Conservation (phyloP, 2,329 filamentous ascomycete species). For the Mycosphaerella sp. region DNA sequence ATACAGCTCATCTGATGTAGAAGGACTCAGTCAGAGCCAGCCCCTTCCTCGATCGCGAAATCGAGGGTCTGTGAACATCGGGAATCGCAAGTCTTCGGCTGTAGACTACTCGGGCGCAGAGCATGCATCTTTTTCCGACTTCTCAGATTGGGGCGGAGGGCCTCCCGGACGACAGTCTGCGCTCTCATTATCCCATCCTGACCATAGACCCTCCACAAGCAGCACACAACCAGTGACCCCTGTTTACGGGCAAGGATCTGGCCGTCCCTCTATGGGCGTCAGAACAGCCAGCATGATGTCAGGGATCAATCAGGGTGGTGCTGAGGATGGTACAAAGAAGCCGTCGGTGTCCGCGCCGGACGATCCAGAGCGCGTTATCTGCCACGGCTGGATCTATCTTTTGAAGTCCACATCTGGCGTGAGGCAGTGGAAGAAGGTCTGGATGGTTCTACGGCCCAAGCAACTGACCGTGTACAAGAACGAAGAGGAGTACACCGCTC, state of each 20-base stretch:
- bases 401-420: conserved; percentile 77
- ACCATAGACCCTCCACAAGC: conserved; percentile 31
- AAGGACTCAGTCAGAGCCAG: conserved; percentile 24
- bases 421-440: conserved; percentile 88
- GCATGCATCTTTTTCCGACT: conserved; percentile 75
- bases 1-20: conserved; percentile 45
- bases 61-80: conserved; percentile 29
- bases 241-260: conserved; percentile 31
- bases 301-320: conserved; percentile 42
- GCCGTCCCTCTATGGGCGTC: conserved; percentile 23
- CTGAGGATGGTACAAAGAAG: conserved; percentile 24
- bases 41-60: conserved; percentile 25
- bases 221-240: conserved; percentile 31
- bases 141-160: conserved; percentile 50
- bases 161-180: conserved; percentile 31
- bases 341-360: conserved; percentile 4
- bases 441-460: conserved; percentile 81
- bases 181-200: conserved; percentile 28
- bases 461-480: conserved; percentile 90
- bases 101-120: conserved; percentile 57
- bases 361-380: conserved; percentile 83
- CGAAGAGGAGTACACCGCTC: conserved; percentile 78
- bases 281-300: conserved; percentile 60
- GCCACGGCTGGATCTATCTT: conserved; percentile 83
- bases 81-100: conserved; percentile 53